These are phyloP conservation scores for Dictyostelium capitatum DNA, from an alignment of 78 protist genomes.

Conservation along the genomic window DNA sequence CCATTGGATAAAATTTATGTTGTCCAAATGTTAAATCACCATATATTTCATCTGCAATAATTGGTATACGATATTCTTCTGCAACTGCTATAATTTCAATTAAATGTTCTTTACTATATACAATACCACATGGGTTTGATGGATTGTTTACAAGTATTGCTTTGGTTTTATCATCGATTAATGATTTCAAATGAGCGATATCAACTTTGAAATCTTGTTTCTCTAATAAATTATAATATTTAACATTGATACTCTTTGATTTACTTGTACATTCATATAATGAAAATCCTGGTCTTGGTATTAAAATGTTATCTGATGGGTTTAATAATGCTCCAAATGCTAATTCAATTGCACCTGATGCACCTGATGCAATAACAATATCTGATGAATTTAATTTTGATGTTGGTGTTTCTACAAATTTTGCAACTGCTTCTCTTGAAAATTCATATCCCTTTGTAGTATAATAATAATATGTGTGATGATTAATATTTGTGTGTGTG, in stretches of 20 bases:
- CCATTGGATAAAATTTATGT: conserved; percentile 69
- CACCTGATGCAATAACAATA: conserved; percentile 88
- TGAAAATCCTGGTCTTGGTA: conserved; percentile 97
- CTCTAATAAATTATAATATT: conserved; percentile 80
- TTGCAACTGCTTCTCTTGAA: conserved; percentile 87
- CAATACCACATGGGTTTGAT: conserved; percentile 96
- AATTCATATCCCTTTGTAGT: conserved; percentile 44
- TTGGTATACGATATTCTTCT: conserved; percentile 88
- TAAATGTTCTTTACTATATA: conserved; percentile 85
- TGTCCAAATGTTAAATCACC: conserved; percentile 89
- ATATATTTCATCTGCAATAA: conserved; percentile 96
- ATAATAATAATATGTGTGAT: background rate
- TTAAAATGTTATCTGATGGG: conserved; percentile 91
- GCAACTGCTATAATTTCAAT: conserved; percentile 83
- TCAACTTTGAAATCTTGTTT: conserved; percentile 48
- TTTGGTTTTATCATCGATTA: conserved; percentile 87
- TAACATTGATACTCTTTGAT: conserved; percentile 56
- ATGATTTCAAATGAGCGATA: conserved; percentile 77
- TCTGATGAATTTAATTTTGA: conserved; percentile 70
- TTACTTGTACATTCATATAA: conserved; percentile 90
- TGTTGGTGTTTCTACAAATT: conserved; percentile 26
- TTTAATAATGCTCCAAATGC: conserved; percentile 86
- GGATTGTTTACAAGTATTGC: conserved; percentile 96
- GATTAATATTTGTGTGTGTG: too few species aligned
- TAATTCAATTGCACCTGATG: conserved; percentile 96